These are phyloP conservation scores for Cornus florida DNA, from an alignment of 148 eudicot genomes.

Conservation along the genomic window DNA sequence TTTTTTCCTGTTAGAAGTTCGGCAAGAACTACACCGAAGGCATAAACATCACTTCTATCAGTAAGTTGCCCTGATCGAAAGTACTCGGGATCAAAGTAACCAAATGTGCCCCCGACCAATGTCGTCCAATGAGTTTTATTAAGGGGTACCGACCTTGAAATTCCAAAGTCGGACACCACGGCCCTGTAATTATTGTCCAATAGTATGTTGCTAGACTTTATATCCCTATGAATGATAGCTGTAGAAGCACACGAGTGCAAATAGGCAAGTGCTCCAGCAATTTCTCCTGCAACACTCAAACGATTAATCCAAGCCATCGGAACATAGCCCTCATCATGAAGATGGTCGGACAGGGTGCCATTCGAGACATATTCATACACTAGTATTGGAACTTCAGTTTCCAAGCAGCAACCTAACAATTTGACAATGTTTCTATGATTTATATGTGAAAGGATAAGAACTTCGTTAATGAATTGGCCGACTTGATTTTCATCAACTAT, in stretches of 20 bases:
- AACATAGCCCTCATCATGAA: not conserved
- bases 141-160: not conserved
- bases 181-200: not conserved
- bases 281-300: not conserved
- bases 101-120: too few relatives aligned
- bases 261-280: slow-evolving; percentile 11
- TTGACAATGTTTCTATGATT: not conserved
- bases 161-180: not conserved
- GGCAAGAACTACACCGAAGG: not conserved
- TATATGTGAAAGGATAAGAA: not conserved
- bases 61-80: slow-evolving; percentile 9
- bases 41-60: not conserved
- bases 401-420: not conserved
- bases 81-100: not conserved
- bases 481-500: not conserved
- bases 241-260: slow-evolving; percentile 1
- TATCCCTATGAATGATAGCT: not conserved
- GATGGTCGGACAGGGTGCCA: not conserved
- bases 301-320: not conserved
- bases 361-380: slow-evolving; percentile 3
- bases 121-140: too few relatives aligned
- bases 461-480: not conserved
- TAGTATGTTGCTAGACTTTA: slow-evolving; percentile 1
- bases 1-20: not conserved
- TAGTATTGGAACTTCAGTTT: not conserved